Percentiles rank a stretch among this genome's conserved stretches.
These are phyloP conservation scores for Volvariella surrecta DNA, from an alignment of 1,284 basidiomycete species.

Conservation along the genomic window DNA sequence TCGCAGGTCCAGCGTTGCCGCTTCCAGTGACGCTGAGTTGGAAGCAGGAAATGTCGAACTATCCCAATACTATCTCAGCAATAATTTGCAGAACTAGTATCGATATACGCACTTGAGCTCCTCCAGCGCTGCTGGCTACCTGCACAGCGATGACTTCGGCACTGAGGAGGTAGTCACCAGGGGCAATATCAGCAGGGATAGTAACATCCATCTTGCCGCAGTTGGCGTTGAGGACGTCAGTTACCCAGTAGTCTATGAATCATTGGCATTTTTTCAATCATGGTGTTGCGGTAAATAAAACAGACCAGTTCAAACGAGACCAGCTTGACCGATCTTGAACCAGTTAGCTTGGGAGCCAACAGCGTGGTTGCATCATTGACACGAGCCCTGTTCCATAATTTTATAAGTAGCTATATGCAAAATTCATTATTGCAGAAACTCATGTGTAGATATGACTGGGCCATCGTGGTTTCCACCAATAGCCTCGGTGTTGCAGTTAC, in stretches of 20 bases:
- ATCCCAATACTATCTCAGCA: no score
- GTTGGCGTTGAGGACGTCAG: constrained; percentile 1
- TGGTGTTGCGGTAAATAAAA: not conserved
- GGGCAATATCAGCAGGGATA: constrained; percentile 31
- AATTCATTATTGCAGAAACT: constrained; percentile 2
- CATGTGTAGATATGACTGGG: constrained; percentile 22
- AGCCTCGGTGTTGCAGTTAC: constrained; percentile 38
- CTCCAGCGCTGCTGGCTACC: constrained; percentile 28
- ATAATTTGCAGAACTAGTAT: no score
- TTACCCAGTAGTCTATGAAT: not conserved
- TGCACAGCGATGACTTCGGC: constrained; percentile 50
- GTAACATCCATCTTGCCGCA: constrained; percentile 10
- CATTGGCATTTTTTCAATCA: not conserved
- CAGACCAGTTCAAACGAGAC: constrained; percentile 22
- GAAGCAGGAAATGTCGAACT: not conserved
- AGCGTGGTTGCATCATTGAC: constrained; percentile 38
- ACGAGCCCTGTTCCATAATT: constrained; percentile 35
- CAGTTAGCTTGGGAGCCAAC: constrained; percentile 32
- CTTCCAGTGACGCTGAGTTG: not conserved
- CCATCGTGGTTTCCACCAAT: constrained; percentile 42
- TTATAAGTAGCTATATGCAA: not conserved
- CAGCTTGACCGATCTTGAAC: constrained; percentile 47
- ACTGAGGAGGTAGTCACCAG: constrained; percentile 45
- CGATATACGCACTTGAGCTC: constrained; percentile 24
- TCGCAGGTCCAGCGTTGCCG: not conserved